Conservation (phyloP, 345 rosid genomes). For the Syzygium grande region DNA sequence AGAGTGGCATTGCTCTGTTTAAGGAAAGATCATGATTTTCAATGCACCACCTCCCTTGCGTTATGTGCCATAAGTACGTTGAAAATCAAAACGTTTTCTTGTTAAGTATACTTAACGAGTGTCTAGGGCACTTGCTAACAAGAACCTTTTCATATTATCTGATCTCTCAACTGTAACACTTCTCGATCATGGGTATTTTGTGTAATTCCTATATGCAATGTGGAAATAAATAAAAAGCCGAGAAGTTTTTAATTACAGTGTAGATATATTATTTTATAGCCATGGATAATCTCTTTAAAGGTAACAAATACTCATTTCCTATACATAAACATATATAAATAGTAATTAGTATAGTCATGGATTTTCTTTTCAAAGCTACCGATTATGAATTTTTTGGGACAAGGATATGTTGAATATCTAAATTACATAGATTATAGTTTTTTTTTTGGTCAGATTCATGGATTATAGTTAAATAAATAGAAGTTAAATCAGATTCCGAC, state of each 20-base stretch:
- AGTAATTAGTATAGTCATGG: no score
- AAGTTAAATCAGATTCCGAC: no score
- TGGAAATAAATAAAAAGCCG: background rate
- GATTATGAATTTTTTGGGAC: no score
- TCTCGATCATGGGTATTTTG: background rate
- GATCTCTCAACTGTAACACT: background rate
- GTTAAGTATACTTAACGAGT: background rate
- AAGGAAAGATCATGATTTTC: background rate
- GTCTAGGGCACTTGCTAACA: fast-evolving
- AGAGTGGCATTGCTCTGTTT: background rate
- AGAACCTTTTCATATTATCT: background rate
- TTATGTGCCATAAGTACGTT: background rate
- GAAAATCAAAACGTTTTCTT: background rate
- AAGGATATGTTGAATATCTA: no score
- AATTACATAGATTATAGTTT: no score
- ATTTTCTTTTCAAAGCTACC: no score
- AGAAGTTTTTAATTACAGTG: background rate
- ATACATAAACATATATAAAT: no score
- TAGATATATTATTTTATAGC: background rate
- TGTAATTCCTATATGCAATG: background rate
- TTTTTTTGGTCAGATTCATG: no score
- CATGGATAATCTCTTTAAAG: no score
- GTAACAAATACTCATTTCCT: no score
- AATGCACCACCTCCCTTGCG: fast-evolving
- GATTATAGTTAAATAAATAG: no score